Evolutionary conservation across 805 yeast species (phyloP).

Genomic region (Yarrowia sp.): DNA sequence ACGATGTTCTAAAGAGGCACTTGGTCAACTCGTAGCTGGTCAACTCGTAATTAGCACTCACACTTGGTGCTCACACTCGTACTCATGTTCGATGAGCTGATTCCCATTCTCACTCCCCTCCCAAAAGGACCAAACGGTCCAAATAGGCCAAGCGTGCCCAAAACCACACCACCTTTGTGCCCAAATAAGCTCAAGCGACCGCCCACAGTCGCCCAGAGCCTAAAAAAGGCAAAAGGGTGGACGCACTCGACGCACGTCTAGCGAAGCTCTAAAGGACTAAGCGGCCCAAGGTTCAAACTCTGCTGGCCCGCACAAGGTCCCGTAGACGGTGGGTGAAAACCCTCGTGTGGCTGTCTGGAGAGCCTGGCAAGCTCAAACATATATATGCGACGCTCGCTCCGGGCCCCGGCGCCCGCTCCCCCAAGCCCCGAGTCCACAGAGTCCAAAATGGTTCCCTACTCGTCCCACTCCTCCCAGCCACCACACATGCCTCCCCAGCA

Average conservation of each 20-base stretch:
- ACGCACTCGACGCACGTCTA: slow-evolving; percentile 15
- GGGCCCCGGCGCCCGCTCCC: background rate
- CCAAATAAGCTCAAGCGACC: background rate
- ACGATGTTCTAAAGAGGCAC: too few species aligned
- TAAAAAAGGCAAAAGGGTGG: background rate
- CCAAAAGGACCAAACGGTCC: slow-evolving; percentile 19
- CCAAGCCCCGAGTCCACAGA: too few species aligned
- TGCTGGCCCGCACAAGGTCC: background rate
- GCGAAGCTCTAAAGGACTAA: slow-evolving; percentile 22
- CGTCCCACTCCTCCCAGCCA: background rate
- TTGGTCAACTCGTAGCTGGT: too few species aligned
- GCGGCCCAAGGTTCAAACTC: background rate
- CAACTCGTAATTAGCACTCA: too few species aligned
- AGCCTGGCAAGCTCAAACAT: slow-evolving; percentile 2
- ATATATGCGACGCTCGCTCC: background rate
- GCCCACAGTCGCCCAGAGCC: background rate
- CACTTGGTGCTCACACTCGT: too few species aligned
- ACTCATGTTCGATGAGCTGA: too few species aligned
- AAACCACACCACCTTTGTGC: slow-evolving; percentile 23
- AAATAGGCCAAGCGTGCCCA: slow-evolving; percentile 2
- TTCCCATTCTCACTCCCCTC: background rate
- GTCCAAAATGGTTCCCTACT: background rate
- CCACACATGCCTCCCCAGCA: background rate
- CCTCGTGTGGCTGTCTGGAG: slow-evolving; percentile 30
- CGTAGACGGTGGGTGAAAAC: background rate